These are phyloP conservation scores for Euphorbia tirucalli DNA, from an alignment of 345 rosid species.

Conservation along the genomic window DNA sequence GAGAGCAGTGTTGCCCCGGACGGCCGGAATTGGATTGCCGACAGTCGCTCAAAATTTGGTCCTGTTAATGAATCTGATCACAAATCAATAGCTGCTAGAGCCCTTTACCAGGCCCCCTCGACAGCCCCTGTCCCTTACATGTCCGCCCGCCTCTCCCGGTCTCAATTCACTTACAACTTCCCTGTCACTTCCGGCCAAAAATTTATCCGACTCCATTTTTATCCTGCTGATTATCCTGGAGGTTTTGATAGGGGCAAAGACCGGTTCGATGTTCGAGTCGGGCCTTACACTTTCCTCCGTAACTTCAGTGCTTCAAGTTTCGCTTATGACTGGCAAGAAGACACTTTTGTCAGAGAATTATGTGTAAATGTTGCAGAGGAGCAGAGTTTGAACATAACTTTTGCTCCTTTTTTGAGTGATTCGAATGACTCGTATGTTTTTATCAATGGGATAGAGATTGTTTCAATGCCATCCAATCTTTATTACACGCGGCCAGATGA, in stretches of 20 bases:
- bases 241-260: not conserved
- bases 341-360: slow-evolving; percentile 20
- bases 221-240: slow-evolving; percentile 16
- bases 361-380: slow-evolving; percentile 15
- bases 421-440: slow-evolving; percentile 9
- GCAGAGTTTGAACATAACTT: slow-evolving; percentile 8
- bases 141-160: slow-evolving; percentile 31
- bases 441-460: slow-evolving; percentile 16
- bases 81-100: not conserved
- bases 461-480: slow-evolving; percentile 9
- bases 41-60: slow-evolving; percentile 9
- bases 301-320: slow-evolving; percentile 32
- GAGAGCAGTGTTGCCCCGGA: not conserved
- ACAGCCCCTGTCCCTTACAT: slow-evolving; percentile 13
- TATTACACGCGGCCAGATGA: not conserved
- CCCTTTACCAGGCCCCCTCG: not conserved
- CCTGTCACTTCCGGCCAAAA: slow-evolving; percentile 24
- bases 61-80: too few species aligned
- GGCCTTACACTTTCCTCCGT: slow-evolving; percentile 27
- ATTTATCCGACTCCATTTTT: slow-evolving; percentile 32
- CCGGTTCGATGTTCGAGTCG: too few species aligned
- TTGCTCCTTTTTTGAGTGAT: too few species aligned
- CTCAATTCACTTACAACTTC: too few species aligned
- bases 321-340: not conserved
- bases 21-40: slow-evolving; percentile 11